A percentile compares a stretch with the other conserved stretches of the same genome.
Evolutionary conservation across 352 stramenopile genomes (phyloP).

Genomic region (Globisporangium carolinianum): DNA sequence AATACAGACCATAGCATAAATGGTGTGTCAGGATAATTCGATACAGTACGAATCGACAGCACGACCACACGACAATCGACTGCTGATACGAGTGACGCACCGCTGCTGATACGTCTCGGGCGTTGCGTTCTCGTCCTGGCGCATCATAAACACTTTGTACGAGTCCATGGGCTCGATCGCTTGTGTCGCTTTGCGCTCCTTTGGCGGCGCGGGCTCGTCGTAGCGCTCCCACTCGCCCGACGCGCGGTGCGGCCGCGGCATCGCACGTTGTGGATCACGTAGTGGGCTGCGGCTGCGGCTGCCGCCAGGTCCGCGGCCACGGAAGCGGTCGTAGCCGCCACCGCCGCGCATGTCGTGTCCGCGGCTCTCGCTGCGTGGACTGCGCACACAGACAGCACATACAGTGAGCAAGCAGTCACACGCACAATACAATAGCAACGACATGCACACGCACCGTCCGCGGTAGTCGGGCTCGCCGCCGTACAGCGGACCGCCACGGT

Average conservation of each 20-base stretch:
- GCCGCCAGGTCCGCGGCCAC: constrained; percentile 13
- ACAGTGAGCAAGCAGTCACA: not conserved
- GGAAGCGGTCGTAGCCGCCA: constrained; percentile 18
- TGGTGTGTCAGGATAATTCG: not conserved
- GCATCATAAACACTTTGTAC: constrained; percentile 89
- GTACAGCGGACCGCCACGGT: constrained; percentile 2
- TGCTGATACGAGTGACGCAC: not conserved
- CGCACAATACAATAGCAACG: not conserved
- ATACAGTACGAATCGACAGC: not conserved
- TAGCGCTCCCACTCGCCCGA: constrained; percentile 18
- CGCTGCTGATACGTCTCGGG: constrained; percentile 81
- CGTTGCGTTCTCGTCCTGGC: constrained; percentile 69
- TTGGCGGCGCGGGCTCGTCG: constrained; percentile 11
- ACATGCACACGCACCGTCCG: constrained; percentile 8
- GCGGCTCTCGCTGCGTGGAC: constrained; percentile 19
- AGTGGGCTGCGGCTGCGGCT: constrained; percentile 27
- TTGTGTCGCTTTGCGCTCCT: constrained; percentile 27
- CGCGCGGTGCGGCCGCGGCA: constrained; percentile 2
- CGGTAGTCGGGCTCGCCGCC: constrained; percentile 14
- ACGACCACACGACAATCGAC: not conserved
- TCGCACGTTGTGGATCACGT: constrained; percentile 2
- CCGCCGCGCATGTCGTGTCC: constrained; percentile 11
- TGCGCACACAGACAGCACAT: not conserved
- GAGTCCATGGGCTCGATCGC: constrained; percentile 67
- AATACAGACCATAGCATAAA: not conserved